Conservation (phyloP, 139 green algal genomes). For the Chlorella sp. region DNA sequence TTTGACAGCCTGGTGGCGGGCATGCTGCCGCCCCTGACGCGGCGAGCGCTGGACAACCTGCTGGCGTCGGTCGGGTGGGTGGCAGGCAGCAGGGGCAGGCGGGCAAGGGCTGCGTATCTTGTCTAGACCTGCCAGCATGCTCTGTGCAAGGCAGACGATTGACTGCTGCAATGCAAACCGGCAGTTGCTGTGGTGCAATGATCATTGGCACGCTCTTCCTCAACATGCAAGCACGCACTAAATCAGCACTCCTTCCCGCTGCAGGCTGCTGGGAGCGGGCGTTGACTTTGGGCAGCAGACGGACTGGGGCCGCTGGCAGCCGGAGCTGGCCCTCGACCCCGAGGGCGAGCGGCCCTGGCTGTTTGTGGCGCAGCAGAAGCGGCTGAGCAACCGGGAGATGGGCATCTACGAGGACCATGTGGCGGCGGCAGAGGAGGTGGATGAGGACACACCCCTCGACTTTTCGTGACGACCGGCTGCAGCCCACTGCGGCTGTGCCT, state of each 20-base stretch:
- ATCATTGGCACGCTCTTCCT: too few relatives aligned
- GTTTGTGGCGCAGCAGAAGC: slow-evolving; percentile 70
- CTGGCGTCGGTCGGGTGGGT: slow-evolving; percentile 55
- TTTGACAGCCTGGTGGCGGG: slow-evolving; percentile 66
- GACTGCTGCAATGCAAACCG: too few relatives aligned
- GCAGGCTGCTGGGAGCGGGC: slow-evolving; percentile 26
- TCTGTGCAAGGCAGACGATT: too few relatives aligned
- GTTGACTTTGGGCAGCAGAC: slow-evolving; percentile 25
- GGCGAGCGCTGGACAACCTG: slow-evolving; percentile 46
- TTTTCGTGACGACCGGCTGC: background rate
- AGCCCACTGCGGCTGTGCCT: too few relatives aligned
- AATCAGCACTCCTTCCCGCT: background rate
- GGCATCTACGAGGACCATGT: slow-evolving; percentile 60
- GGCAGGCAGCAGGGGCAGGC: too few relatives aligned
- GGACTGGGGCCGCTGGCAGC: slow-evolving; percentile 5
- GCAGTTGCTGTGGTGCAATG: too few relatives aligned
- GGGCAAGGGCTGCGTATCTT: too few relatives aligned
- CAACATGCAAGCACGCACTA: too few relatives aligned
- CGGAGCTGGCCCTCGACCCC: background rate
- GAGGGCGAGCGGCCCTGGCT: slow-evolving; percentile 47
- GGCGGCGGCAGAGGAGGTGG: slow-evolving; percentile 51
- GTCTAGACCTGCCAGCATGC: too few relatives aligned
- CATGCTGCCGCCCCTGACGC: slow-evolving; percentile 51
- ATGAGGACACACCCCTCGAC: slow-evolving; percentile 60
- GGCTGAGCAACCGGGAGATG: slow-evolving; percentile 69